Evolutionary conservation across 2,329 filamentous ascomycete genomes (phyloP), one percentile per base, ranked within the genome.

Genomic region (Aureobasidium pullulans): DNA sequence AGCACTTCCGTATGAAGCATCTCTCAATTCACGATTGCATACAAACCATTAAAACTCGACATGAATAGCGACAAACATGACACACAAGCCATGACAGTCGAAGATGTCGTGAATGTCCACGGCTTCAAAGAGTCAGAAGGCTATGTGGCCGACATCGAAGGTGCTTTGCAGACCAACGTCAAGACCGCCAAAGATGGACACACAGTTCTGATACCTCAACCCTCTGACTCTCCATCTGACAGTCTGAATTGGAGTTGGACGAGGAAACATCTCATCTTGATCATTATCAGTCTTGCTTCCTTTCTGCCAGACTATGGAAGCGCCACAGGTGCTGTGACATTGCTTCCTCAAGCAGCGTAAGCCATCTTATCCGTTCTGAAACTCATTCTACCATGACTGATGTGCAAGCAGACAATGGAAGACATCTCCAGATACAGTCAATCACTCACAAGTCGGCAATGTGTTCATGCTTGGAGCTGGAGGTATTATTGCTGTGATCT

Each of bases 401-500:
- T 11, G 11, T 6, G n/a, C 7, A 4, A 9, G 5, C 23, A 63
- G 53, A 16, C 63, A 68, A 39, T 76, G 74, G 74, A 61, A 68
- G 28, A 71, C 75, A 66, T 69, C 69, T 6, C 63, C 68, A 9
- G 71, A 74, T 57, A 62, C 67, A 37, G 73, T 77, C 54, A 73
- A 76, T 57, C 70, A 75, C 54, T 71, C 70, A 0, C 70, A 73
- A 52, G 73, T 72, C 16, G 74, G 72, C 31, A 76, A 77, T 64
- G 67, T 76, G 6, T 76, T 77, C 65, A 75, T 75, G 72, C 64
- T 77, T 1, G 76, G 76, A 2, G 70, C 72, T 1, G 74, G 73
- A 15, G 75, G 75, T 10, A 60, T 76, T 8, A 65, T 76, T 29
- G 69, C 72, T 9, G 74, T 77, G n/a, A 70, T 69, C 31, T 63